Percentiles rank a stretch among this genome's conserved stretches.
phyloP scores from a whole-genome alignment of 805 yeast genomes.

The Metschnikowia bowlesiae region DNA sequence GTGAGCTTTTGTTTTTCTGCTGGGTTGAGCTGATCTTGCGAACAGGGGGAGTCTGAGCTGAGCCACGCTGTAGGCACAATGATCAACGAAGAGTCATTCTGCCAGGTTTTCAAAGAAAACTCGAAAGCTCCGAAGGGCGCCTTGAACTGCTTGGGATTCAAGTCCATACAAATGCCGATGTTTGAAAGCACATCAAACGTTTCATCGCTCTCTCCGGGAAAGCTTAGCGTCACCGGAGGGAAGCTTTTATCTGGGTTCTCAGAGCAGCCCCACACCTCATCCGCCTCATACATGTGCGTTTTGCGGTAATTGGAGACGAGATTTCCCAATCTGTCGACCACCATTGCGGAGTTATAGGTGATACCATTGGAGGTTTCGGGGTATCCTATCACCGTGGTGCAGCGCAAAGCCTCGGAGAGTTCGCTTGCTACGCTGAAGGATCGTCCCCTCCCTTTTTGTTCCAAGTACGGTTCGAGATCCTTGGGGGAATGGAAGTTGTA shows the following conservation, averaged over 20 bases:
- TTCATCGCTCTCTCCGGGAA: constrained; percentile 17
- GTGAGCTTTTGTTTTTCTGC: background rate
- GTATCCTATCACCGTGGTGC: constrained; percentile 76
- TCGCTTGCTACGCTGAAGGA: constrained; percentile 54
- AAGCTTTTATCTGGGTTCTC: constrained; percentile 63
- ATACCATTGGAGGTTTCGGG: constrained; percentile 52
- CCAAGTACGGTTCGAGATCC: constrained; percentile 57
- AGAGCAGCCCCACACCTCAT: constrained; percentile 71
- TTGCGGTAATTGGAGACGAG: constrained; percentile 68
- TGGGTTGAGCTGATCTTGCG: constrained; percentile 14
- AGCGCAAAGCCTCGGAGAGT: constrained; percentile 45
- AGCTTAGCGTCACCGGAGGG: constrained; percentile 41
- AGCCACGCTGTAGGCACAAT: constrained; percentile 90
- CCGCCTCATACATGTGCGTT: constrained; percentile 71
- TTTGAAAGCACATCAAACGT: constrained; percentile 30
- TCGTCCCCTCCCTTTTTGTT: constrained; percentile 41
- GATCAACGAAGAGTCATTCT: constrained; percentile 49
- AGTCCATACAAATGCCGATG: constrained; percentile 92
- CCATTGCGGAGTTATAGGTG: constrained; percentile 68
- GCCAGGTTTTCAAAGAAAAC: constrained; percentile 52
- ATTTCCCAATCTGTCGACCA: constrained; percentile 56
- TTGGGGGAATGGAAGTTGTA: constrained; percentile 53
- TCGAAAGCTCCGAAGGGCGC: constrained; percentile 77
- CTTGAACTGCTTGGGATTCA: constrained; percentile 78
- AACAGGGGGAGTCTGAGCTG: constrained; percentile 45